Evolutionary conservation across 495 filamentous ascomycete genomes (phyloP), one percentile per base, ranked within the genome.

Genomic region (Xylaria sp.): DNA sequence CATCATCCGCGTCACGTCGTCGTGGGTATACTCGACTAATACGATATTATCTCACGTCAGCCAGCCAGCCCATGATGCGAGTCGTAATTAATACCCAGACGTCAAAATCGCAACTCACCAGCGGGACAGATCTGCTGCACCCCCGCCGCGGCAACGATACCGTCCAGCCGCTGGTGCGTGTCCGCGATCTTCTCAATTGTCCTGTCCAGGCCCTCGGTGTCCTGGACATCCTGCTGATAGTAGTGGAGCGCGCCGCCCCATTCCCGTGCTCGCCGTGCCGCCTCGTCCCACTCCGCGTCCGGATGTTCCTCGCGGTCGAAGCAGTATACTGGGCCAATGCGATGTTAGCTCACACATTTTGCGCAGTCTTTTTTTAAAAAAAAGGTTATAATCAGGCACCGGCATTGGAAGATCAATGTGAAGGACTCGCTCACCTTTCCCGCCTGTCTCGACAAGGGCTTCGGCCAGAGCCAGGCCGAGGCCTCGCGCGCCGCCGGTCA

Each of bases 71-170:
- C n/a, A n/a, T n/a, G n/a, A n/a, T n/a, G n/a, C n/a, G n/a, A n/a
- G n/a, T n/a, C n/a, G n/a, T n/a, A n/a, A n/a, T n/a, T n/a, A n/a
- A n/a, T n/a, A n/a, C n/a, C n/a, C n/a, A n/a, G n/a, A n/a, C n/a
- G n/a, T n/a, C n/a, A n/a, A n/a, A n/a, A n/a, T n/a, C n/a, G n/a
- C n/a, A 58, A 44, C 53, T 68, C 43, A 68, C 66, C 14, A n/a
- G 92, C 92, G 0, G 90, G 82, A 15, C 84, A 89, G 64, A 93
- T 86, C 73, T 93, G 88, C 78, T 93, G 89, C 53, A 93, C 90
- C 9, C 90, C 92, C 1, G 93, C 92, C 3, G 91, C 92, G 0
- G 92, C 92, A n/a, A 95, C 84, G 44, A 93, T 78, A 3, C 92
- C 93, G 74, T 95, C 91, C 71, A 95, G 73, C 5, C 89, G 86